Evolutionary conservation across 345 rosid genomes (phyloP).

Genomic region (Erodium maritimum): DNA sequence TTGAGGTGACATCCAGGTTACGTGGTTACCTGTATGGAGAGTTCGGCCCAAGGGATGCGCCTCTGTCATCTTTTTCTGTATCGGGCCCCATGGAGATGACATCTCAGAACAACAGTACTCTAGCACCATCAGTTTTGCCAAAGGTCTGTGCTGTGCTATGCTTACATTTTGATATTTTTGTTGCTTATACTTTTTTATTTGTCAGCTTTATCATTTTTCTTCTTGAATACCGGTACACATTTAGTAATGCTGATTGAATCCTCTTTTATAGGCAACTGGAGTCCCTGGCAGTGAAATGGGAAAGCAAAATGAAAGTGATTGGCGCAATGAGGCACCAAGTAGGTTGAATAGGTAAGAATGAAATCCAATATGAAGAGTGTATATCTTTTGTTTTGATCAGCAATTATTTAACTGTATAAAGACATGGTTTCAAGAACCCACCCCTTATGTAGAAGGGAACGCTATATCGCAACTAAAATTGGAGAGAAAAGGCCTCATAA

Average conservation of each 20-base stretch:
- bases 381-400: too few relatives aligned
- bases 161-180: too few relatives aligned
- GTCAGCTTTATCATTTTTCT: too few relatives aligned
- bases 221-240: background rate
- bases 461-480: too few relatives aligned
- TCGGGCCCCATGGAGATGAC: conserved; percentile 35
- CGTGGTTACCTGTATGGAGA: conserved; percentile 58
- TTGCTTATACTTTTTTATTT: too few relatives aligned
- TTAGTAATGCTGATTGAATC: conserved; percentile 7
- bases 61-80: conserved; percentile 33
- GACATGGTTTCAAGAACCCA: too few relatives aligned
- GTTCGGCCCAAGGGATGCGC: too few relatives aligned
- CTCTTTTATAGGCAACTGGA: conserved; percentile 51
- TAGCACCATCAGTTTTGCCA: conserved; percentile 21
- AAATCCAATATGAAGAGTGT: too few relatives aligned
- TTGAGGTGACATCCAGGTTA: conserved; percentile 69
- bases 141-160: conserved; percentile 54
- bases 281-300: conserved; percentile 31
- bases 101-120: conserved; percentile 33
- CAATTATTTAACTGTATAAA: too few relatives aligned
- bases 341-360: conserved; percentile 58
- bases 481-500: too few relatives aligned
- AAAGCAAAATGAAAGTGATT: conserved; percentile 53
- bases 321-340: conserved; percentile 51
- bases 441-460: too few relatives aligned